These are phyloP conservation scores for Arabidopsis lyrata DNA, from an alignment of 441 rosid genomes.

Conservation along the genomic window DNA sequence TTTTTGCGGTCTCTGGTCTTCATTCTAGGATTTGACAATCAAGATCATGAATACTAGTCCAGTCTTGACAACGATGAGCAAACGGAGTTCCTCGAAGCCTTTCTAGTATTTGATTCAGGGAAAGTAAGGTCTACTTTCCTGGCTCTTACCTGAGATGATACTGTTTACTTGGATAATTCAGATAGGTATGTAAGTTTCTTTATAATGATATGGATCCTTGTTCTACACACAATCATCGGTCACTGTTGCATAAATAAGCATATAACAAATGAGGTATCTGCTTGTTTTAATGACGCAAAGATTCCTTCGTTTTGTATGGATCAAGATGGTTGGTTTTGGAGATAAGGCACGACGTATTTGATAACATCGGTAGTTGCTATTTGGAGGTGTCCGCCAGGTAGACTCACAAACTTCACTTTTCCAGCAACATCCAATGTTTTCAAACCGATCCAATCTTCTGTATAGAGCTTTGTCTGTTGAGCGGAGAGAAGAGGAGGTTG, in stretches of 20 bases:
- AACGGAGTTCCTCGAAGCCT: constrained; percentile 64
- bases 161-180: too few species aligned
- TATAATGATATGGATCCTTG: too few species aligned
- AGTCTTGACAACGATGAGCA: constrained; percentile 64
- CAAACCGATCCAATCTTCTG: constrained; percentile 45
- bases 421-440: constrained; percentile 39
- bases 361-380: constrained; percentile 25
- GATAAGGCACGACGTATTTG: constrained; percentile 33
- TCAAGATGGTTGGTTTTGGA: too few species aligned
- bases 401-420: constrained; percentile 43
- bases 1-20: constrained; percentile 58
- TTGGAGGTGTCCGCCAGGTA: constrained; percentile 32
- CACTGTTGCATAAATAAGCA: too few species aligned
- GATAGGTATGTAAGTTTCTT: too few species aligned
- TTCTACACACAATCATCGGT: too few species aligned
- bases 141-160: constrained; percentile 43
- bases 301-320: neutral
- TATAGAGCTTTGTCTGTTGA: constrained; percentile 46
- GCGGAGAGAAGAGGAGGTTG: neutral
- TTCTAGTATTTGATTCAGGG: constrained; percentile 68
- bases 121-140: constrained; percentile 62
- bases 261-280: too few species aligned
- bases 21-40: constrained; percentile 59
- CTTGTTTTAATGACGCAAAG: neutral
- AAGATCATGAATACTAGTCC: constrained; percentile 60